phyloP scores from a whole-genome alignment of 495 filamentous ascomycete species.

The Parathielavia appendiculata region DNA sequence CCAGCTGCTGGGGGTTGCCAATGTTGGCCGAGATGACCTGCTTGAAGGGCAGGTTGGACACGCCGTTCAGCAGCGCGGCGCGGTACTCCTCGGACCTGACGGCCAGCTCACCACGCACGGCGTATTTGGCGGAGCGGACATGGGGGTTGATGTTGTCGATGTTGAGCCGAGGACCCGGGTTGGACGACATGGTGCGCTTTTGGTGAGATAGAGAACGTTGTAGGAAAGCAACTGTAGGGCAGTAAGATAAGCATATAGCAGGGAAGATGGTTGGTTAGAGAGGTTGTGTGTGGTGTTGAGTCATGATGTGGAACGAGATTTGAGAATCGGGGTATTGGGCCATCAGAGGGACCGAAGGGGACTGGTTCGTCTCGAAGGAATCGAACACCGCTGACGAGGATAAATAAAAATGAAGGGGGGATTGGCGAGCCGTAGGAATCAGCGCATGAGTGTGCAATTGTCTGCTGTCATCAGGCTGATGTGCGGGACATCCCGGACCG shows the following conservation, averaged over 20 bases:
- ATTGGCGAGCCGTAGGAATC: conserved; percentile 6
- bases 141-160: conserved; percentile 88
- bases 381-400: neutral
- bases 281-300: conserved; percentile 6
- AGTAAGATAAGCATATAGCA: conserved; percentile 14
- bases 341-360: no score
- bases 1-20: conserved; percentile 96
- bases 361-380: neutral
- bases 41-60: conserved; percentile 72
- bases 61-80: conserved; percentile 51
- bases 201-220: conserved; percentile 20
- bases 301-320: neutral
- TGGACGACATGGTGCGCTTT: conserved; percentile 32
- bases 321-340: neutral
- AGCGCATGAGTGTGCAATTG: conserved; percentile 14
- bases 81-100: conserved; percentile 86
- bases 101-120: conserved; percentile 92
- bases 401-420: neutral
- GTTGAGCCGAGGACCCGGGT: conserved; percentile 53
- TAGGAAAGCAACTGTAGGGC: conserved; percentile 18
- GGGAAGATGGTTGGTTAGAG: conserved; percentile 18
- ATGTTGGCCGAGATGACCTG: conserved; percentile 95
- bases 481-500: conserved; percentile 16
- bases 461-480: conserved; percentile 17
- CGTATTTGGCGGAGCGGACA: conserved; percentile 82